Conservation (phyloP, 1,284 basidiomycete genomes). For the Cutaneotrichosporon mucoides region DNA sequence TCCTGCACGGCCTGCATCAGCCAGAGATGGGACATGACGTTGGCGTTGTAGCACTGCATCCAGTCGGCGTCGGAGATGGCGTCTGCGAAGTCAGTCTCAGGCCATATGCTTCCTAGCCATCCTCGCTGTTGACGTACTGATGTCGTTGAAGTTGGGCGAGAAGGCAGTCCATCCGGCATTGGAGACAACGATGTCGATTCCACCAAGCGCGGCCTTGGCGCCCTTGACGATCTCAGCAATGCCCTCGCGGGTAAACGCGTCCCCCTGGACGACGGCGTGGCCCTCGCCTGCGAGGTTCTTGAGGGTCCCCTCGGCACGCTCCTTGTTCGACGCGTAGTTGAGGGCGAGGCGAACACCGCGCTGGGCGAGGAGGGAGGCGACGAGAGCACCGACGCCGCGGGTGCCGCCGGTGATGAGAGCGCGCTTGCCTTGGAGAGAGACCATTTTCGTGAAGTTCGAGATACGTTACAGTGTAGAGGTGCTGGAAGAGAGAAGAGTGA, state of each 20-base stretch:
- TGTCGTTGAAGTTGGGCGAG: conserved; percentile 15
- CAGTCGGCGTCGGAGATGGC: conserved; percentile 20
- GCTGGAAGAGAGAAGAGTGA: too few relatives aligned
- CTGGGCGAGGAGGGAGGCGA: conserved; percentile 17
- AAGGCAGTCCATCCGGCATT: conserved; percentile 31
- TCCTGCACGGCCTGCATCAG: conserved; percentile 21
- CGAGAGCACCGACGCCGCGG: conserved; percentile 21
- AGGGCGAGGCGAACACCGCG: conserved; percentile 20
- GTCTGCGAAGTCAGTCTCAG: neutral
- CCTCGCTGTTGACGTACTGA: conserved; percentile 14
- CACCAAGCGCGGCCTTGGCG: conserved; percentile 17
- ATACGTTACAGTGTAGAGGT: too few relatives aligned
- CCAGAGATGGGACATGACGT: conserved; percentile 26
- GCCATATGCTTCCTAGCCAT: too few relatives aligned
- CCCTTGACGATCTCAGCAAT: conserved; percentile 17
- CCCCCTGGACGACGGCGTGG: conserved; percentile 22
- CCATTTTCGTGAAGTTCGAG: conserved; percentile 5
- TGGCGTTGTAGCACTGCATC: conserved; percentile 22
- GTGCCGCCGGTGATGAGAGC: conserved; percentile 28
- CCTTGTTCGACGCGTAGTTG: conserved; percentile 21
- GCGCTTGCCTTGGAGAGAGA: conserved; percentile 22
- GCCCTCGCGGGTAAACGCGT: conserved; percentile 22
- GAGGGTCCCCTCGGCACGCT: conserved; percentile 20
- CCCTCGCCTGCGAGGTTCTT: conserved; percentile 13
- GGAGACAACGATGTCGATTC: conserved; percentile 22